A percentile compares a stretch with the other conserved stretches of the same genome.
Conservation (phyloP, 495 filamentous ascomycete genomes). For the Amphirosellinia nigrospora region DNA sequence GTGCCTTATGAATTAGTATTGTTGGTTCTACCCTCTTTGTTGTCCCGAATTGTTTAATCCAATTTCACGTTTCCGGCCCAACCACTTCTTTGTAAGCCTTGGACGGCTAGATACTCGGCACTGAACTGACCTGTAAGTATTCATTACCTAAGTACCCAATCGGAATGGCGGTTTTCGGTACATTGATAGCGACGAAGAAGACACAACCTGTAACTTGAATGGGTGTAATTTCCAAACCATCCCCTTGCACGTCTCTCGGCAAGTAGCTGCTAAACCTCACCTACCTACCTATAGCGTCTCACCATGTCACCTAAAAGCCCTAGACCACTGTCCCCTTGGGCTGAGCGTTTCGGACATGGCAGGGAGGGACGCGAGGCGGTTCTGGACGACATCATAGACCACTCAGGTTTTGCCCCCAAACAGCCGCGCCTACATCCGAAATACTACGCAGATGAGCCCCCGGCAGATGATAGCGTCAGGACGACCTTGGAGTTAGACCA, state of each 20-base stretch:
- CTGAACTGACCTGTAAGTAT: not conserved
- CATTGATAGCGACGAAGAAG: not conserved
- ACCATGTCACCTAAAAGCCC: not conserved
- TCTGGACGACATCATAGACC: not conserved
- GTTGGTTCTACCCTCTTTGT: not conserved
- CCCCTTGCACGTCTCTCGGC: not conserved
- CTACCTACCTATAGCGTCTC: not conserved
- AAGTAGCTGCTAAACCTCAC: too few relatives aligned
- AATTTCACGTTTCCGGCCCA: not conserved
- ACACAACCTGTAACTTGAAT: not conserved
- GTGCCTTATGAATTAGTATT: not conserved
- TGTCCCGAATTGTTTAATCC: not conserved
- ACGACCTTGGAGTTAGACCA: not conserved
- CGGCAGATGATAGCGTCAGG: not conserved
- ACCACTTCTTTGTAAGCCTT: not conserved
- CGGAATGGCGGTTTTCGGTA: not conserved
- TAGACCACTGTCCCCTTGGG: constrained; percentile 17
- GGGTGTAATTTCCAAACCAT: not conserved
- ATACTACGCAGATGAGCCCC: constrained; percentile 3
- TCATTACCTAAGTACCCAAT: not conserved
- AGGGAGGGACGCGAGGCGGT: not conserved
- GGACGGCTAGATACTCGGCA: not conserved
- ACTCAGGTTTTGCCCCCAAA: not conserved
- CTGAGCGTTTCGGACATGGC: constrained; percentile 2
- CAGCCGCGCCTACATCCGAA: not conserved